Percentiles rank a stretch among this genome's conserved stretches.
These are phyloP conservation scores for Sarcodon sp. DNA, from an alignment of 768 basidiomycete genomes.

Conservation along the genomic window DNA sequence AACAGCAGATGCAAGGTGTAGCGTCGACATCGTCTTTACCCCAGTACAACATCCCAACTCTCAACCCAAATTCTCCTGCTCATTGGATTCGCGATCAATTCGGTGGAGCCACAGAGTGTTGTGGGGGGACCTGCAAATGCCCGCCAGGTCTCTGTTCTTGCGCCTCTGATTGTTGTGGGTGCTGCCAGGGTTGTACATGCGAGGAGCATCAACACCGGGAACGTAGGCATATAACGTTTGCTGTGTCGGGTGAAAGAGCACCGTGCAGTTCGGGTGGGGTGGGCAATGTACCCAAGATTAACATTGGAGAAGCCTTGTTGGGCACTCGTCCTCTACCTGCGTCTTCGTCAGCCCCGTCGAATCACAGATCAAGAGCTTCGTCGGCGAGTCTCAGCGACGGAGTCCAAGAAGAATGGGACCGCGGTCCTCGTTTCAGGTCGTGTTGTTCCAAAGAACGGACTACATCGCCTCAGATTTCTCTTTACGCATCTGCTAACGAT, in stretches of 20 bases:
- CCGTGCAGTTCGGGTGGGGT: constrained; percentile 10
- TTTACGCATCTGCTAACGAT: too few species aligned
- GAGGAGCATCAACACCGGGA: constrained; percentile 11
- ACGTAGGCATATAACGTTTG: constrained; percentile 14
- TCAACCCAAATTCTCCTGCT: constrained; percentile 3
- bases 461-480: too few species aligned
- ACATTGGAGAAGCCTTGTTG: too few species aligned
- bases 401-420: too few species aligned
- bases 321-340: too few species aligned
- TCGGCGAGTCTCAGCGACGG: too few species aligned
- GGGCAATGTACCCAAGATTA: too few species aligned
- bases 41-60: neutral
- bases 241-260: constrained; percentile 22
- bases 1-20: neutral
- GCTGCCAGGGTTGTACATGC: constrained; percentile 18
- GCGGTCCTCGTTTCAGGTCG: too few species aligned
- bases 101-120: constrained; percentile 14
- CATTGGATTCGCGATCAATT: constrained; percentile 7
- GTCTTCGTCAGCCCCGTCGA: too few species aligned
- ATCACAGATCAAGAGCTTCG: too few species aligned
- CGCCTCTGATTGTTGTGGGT: constrained; percentile 17
- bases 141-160: constrained; percentile 19
- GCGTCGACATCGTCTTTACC: neutral
- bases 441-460: too few species aligned
- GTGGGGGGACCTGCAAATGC: constrained; percentile 21